A percentile compares a stretch with the other conserved stretches of the same genome.
Evolutionary conservation across 148 eudicot species (phyloP).

Genomic region (Bassia scoparia): DNA sequence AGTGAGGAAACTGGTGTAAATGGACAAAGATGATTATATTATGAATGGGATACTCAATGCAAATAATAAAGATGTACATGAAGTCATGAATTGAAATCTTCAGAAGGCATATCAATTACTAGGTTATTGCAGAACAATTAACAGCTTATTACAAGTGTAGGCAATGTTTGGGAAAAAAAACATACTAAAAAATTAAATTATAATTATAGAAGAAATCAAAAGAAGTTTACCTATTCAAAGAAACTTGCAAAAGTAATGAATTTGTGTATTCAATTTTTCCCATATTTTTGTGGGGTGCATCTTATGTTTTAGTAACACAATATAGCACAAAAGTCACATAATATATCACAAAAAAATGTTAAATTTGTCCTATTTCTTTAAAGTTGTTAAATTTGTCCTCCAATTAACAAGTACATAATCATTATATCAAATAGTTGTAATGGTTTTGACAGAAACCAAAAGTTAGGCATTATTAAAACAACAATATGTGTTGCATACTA

Average conservation of each 20-base stretch:
- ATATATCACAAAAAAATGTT: no score
- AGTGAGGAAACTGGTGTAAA: no score
- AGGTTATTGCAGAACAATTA: no score
- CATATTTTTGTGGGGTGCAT: neutral
- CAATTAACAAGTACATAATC: neutral
- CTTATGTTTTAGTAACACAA: neutral
- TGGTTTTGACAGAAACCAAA: slow-evolving; percentile 19
- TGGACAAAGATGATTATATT: no score
- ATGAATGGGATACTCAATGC: neutral
- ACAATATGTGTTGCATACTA: neutral
- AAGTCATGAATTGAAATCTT: no score
- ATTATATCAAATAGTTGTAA: neutral
- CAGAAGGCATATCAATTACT: no score
- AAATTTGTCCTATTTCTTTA: no score
- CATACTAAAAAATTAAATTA: neutral
- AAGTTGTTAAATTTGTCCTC: neutral
- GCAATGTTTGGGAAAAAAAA: neutral
- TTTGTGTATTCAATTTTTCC: neutral
- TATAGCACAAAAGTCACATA: no score
- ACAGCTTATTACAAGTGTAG: no score
- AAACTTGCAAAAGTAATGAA: neutral
- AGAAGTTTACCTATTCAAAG: neutral
- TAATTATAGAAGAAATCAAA: neutral
- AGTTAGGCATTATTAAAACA: slow-evolving; percentile 11
- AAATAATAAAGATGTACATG: neutral